Evolutionary conservation across 495 filamentous ascomycete species (phyloP), one percentile per base, ranked within the genome.

Genomic region (Tuber melanosporum): DNA sequence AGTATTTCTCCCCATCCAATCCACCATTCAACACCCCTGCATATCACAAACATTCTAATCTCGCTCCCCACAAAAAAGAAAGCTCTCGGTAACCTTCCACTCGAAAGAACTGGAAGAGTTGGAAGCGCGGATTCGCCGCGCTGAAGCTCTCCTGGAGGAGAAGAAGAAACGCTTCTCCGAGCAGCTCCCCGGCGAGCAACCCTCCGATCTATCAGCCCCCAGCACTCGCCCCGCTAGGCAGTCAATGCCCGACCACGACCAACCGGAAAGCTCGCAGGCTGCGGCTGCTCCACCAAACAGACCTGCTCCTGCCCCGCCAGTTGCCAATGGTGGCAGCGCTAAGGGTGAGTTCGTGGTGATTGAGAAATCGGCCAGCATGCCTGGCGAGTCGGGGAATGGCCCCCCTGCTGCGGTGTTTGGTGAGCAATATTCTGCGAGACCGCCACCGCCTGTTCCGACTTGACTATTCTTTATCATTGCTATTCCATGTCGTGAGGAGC

Each of bases 91-190:
- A 83, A 89, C 88, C 73, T 89, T 90, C 52, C 93, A 94, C 81
- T 90, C 87, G 70, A 88, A 89, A 36, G 94, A 98, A 83, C 89
- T 98, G 79, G 91, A 97, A 85, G 90, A 90, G 57, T 90, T 98
- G 74, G 93, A 97, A 85, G 90, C 89, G 22, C 90, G 90, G 73
- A 90, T 98, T 73, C 91, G 90, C 78, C 93, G 93, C 81, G 93
- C 95, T 77, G 95, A 98, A 85, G 86, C 91, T 80, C 91, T 91
- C 32, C 88, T 98, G 17, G 91, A 92, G 84, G 85, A 82, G 82
- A 84, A 81, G 69, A 83, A 83, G 73, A 81, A 82, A 62, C 79
- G 82, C 45, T 77, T 83, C 70, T 81, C 78, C 8, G 75, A 73
- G 57, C 80, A 80, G 66, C 79, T 78, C 20, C 72, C 73, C 39